Evolutionary conservation across 352 stramenopile genomes (phyloP), one percentile per base, ranked within the genome.

Genomic region (Blastocystis sp.): DNA sequence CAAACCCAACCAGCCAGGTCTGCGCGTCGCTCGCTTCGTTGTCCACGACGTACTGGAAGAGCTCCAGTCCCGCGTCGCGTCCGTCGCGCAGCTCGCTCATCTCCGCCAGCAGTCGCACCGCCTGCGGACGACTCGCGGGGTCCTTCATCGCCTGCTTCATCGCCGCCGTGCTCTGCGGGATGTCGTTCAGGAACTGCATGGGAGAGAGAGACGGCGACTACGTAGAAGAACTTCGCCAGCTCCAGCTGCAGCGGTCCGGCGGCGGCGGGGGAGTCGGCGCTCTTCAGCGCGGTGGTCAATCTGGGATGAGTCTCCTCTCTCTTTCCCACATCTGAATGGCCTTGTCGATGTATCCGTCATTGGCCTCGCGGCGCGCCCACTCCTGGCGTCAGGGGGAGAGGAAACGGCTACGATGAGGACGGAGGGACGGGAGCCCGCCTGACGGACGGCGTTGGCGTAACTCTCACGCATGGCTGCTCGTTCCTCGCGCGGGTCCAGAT

Each of bases 111-210:
- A 36, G 7, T 14, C 11, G n/a, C 38, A 71, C 38, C 0, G 59
- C 59, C 16, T 71, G 8, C 14, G 59, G 59, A 9, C 36, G 8
- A 9, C 6, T 29, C 38, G 59, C 7, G 16, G 59, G 24, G 38
- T 71, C 59, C 38, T 48, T 9, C 29, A 71, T 21, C 24, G 59
- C 59, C 59, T 71, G 59, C 59, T 71, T 71, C 8, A 71, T 71
- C 8, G 59, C 59, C 0, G 29, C 59, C 14, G 59, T 44, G 24
- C 24, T 46, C 14, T 44, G 7, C 16, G 59, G 59, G n/a, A 71
- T 71, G 59, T 42, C 59, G 38, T 71, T 71, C 24, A 71, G 32
- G 59, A 71, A 71, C 59, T 71, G 36, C 8, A 24, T 6, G 24
- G 16, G 14, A 71, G n/a, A 16, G 32, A 18, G 9, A 54, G 4